phyloP scores from a whole-genome alignment of 2,329 filamentous ascomycete species.

The Fusarium sp. region DNA sequence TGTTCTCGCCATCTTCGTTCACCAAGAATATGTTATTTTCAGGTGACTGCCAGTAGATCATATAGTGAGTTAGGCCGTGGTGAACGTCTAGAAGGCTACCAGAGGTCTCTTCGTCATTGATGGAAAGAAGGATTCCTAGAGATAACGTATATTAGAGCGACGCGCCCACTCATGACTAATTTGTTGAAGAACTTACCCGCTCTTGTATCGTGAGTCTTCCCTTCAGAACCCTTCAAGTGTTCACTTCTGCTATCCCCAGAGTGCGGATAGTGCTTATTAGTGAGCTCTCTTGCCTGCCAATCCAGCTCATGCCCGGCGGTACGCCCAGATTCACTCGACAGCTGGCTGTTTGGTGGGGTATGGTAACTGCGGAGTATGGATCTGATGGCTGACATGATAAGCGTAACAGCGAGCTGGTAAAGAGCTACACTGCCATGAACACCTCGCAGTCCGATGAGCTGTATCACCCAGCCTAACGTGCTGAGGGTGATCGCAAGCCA shows the following conservation, averaged over 20 bases:
- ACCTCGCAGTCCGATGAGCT: neutral
- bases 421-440: neutral
- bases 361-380: neutral
- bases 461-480: neutral
- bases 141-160: neutral
- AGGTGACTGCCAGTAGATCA: neutral
- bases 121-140: neutral
- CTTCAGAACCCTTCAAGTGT: rapidly evolving
- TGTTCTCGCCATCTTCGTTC: neutral
- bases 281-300: neutral
- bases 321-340: neutral
- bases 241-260: neutral
- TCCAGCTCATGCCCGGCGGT: neutral
- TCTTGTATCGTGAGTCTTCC: rapidly evolving
- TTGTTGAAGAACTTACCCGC: neutral
- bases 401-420: neutral
- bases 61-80: neutral
- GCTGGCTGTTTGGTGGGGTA: neutral
- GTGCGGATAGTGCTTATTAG: too few relatives aligned
- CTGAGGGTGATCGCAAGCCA: neutral
- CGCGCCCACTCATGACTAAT: too few relatives aligned
- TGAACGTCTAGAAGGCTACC: neutral
- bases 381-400: neutral
- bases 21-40: neutral
- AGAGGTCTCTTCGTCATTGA: neutral